A percentile compares a stretch with the other conserved stretches of the same genome.
Conservation (phyloP, 768 basidiomycete genomes). For the Hydnomerulius pinastri region DNA sequence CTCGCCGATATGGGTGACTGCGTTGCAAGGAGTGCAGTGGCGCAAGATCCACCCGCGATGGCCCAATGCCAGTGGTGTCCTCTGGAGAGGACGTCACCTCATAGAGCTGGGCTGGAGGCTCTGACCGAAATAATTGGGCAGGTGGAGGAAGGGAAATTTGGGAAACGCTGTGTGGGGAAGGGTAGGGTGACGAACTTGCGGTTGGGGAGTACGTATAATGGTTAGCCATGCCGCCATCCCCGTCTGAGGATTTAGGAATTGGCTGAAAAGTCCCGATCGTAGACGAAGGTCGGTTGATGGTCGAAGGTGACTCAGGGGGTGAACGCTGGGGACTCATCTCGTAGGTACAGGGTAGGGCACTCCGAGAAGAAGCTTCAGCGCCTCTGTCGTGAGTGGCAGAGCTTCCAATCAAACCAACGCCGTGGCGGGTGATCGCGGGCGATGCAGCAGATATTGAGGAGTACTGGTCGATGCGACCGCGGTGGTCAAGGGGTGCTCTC, state of each 20-base stretch:
- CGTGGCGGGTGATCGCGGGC: slow-evolving; percentile 8
- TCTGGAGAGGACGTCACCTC: slow-evolving; percentile 26
- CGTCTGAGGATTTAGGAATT: slow-evolving; percentile 1
- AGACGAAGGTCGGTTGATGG: slow-evolving; percentile 20
- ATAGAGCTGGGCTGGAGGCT: slow-evolving; percentile 29
- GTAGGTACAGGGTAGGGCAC: slow-evolving; percentile 17
- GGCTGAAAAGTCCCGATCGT: slow-evolving; percentile 16
- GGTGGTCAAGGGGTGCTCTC: slow-evolving; percentile 14
- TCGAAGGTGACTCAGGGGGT: slow-evolving; percentile 11
- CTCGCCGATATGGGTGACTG: slow-evolving; percentile 56
- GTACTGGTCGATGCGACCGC: slow-evolving; percentile 16
- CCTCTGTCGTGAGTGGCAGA: slow-evolving; percentile 14
- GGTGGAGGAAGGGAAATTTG: slow-evolving; percentile 36
- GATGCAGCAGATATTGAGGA: neutral
- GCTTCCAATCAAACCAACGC: neutral
- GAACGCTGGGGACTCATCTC: slow-evolving; percentile 17
- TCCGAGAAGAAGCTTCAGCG: slow-evolving; percentile 12
- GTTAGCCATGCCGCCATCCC: slow-evolving; percentile 2
- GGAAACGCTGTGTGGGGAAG: slow-evolving; percentile 12
- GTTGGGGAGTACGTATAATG: slow-evolving; percentile 12
- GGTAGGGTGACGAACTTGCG: neutral
- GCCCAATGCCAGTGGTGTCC: slow-evolving; percentile 22
- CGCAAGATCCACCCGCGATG: slow-evolving; percentile 47
- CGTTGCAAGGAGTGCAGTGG: slow-evolving; percentile 59
- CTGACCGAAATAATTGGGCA: slow-evolving; percentile 30